Percentiles rank a stretch among this genome's conserved stretches.
Conservation (phyloP, 2,329 filamentous ascomycete species). For the Colletotrichum paranaense region DNA sequence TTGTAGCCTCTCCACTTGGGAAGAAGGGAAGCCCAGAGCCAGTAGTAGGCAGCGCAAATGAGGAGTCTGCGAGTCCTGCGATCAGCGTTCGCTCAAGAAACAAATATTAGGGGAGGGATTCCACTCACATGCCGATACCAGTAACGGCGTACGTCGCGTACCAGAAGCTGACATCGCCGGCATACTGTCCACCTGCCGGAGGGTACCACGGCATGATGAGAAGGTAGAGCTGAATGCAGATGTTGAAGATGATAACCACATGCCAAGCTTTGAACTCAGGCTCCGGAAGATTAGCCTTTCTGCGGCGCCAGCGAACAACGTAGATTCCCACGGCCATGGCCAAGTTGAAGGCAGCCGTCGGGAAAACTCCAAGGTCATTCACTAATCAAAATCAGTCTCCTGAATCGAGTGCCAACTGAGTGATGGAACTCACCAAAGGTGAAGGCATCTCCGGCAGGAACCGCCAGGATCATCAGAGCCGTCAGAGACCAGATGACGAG, state of each 20-base stretch:
- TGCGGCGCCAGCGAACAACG: constrained; percentile 66
- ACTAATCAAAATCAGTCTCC: background rate
- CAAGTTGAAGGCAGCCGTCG: constrained; percentile 66
- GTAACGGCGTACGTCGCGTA: constrained; percentile 76
- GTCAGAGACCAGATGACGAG: constrained; percentile 67
- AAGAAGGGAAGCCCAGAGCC: constrained; percentile 66
- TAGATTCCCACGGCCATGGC: constrained; percentile 68
- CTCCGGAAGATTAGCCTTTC: constrained; percentile 57
- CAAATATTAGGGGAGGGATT: constrained; percentile 41
- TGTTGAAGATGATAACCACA: constrained; percentile 67
- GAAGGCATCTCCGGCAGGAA: constrained; percentile 73
- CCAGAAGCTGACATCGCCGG: constrained; percentile 78
- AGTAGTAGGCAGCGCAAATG: constrained; percentile 67
- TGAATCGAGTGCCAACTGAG: background rate
- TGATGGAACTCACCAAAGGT: constrained; percentile 58
- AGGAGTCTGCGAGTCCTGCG: constrained; percentile 51
- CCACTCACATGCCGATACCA: constrained; percentile 71
- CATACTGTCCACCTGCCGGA: constrained; percentile 67
- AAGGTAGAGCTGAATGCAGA: constrained; percentile 69
- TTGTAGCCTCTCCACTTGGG: constrained; percentile 63
- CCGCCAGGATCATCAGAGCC: constrained; percentile 67
- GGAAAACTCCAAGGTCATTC: constrained; percentile 63
- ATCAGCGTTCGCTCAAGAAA: background rate
- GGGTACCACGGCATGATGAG: constrained; percentile 80
- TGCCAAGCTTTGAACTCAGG: constrained; percentile 71